These are phyloP conservation scores for Colletotrichum ledebouriae DNA, from an alignment of 2,329 filamentous ascomycete species.

Conservation along the genomic window DNA sequence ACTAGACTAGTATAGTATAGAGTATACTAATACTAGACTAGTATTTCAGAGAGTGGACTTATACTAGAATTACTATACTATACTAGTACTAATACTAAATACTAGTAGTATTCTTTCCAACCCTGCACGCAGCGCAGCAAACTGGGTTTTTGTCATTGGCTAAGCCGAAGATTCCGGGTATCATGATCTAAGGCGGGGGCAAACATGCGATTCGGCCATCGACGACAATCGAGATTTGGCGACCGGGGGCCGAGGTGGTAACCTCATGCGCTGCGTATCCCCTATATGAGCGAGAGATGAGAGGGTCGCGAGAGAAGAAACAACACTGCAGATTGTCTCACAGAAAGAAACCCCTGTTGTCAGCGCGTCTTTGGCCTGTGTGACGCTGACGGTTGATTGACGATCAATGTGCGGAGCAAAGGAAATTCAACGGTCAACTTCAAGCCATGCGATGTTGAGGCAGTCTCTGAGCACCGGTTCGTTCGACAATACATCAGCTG, in stretches of 20 bases:
- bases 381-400: not conserved
- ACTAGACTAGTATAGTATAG: too few relatives aligned
- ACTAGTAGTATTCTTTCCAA: too few relatives aligned
- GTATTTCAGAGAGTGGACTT: too few relatives aligned
- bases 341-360: not conserved
- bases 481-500: constrained; percentile 32
- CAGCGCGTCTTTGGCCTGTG: not conserved
- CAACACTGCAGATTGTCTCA: not conserved
- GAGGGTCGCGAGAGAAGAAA: constrained; percentile 10
- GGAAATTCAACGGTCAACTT: not conserved
- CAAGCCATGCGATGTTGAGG: constrained; percentile 25
- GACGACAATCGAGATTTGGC: constrained; percentile 30
- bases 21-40: too few relatives aligned
- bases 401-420: too few relatives aligned
- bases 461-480: constrained; percentile 22
- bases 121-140: constrained; percentile 7
- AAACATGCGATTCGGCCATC: constrained; percentile 24
- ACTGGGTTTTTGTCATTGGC: constrained; percentile 23
- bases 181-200: constrained; percentile 10
- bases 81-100: too few relatives aligned
- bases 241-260: not conserved
- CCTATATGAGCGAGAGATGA: not conserved
- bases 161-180: constrained; percentile 9
- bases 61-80: too few relatives aligned
- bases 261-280: not conserved